Conservation (phyloP, 2,329 filamentous ascomycete genomes). For the Verticillium nubilum region DNA sequence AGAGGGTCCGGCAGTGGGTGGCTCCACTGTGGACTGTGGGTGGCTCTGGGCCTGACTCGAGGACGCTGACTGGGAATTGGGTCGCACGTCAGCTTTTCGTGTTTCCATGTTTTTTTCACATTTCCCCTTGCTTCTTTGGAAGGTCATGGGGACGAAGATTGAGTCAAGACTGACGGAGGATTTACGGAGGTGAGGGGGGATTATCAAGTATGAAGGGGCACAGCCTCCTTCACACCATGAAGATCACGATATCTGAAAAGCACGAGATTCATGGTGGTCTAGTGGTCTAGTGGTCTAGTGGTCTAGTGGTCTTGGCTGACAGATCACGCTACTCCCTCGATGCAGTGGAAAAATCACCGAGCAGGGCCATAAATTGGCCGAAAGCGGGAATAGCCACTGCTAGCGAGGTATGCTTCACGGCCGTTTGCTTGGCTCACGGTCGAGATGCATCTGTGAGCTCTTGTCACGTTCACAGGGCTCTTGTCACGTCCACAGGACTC, state of each 20-base stretch:
- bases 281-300: background rate
- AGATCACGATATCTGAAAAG: background rate
- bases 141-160: background rate
- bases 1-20: background rate
- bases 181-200: background rate
- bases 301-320: background rate
- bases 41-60: background rate
- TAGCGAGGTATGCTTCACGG: too few relatives aligned
- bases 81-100: background rate
- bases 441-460: too few relatives aligned
- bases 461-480: too few relatives aligned
- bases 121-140: background rate
- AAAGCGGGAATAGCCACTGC: background rate
- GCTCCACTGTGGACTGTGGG: background rate
- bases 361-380: background rate
- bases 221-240: background rate
- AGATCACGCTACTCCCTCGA: background rate
- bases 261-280: background rate
- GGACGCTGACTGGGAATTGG: background rate
- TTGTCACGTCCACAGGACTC: too few relatives aligned
- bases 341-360: background rate
- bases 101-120: background rate
- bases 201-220: too few relatives aligned
- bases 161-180: background rate
- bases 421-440: too few relatives aligned